phyloP scores from a whole-genome alignment of 1,139 yeast species.

The Hemisphaericaspora subhashii region DNA sequence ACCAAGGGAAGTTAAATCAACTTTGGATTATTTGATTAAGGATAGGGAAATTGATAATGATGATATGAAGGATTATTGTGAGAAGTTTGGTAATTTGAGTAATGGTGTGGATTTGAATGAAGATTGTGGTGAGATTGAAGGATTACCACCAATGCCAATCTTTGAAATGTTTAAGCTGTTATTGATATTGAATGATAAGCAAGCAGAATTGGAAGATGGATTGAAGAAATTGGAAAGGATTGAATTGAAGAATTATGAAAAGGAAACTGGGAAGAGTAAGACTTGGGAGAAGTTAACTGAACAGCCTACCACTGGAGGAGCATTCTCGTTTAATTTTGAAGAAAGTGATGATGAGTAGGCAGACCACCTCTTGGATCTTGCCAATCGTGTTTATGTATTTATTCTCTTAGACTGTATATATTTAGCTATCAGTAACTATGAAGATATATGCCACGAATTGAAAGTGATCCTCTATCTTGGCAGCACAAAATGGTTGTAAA shows the following conservation, averaged over 20 bases:
- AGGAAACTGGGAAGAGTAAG: conserved; percentile 22
- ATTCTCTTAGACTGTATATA: no score
- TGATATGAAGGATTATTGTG: conserved; percentile 19
- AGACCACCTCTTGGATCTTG: no score
- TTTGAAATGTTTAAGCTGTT: conserved; percentile 57
- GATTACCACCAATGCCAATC: conserved; percentile 52
- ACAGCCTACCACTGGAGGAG: conserved; percentile 6
- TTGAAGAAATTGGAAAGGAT: conserved; percentile 26
- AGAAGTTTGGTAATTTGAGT: conserved; percentile 19
- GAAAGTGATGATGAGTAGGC: conserved; percentile 23
- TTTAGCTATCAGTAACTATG: no score
- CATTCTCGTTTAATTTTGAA: conserved; percentile 33
- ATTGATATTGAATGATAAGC: conserved; percentile 33
- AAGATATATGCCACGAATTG: no score
- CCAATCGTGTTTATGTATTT: no score
- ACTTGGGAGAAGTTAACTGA: conserved; percentile 26
- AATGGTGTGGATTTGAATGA: conserved; percentile 30
- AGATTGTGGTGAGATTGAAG: conserved; percentile 44
- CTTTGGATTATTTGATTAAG: conserved; percentile 24
- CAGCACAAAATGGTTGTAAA: no score
- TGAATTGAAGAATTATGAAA: conserved; percentile 15
- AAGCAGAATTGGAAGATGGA: conserved; percentile 31
- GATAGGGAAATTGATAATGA: conserved; percentile 9
- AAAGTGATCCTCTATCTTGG: no score
- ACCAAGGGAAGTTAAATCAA: conserved; percentile 47